Percentiles rank a stretch among this genome's conserved stretches.
These are phyloP conservation scores for Cryptosporidium parvum DNA, from an alignment of 169 alveolate genomes.

Conservation along the genomic window DNA sequence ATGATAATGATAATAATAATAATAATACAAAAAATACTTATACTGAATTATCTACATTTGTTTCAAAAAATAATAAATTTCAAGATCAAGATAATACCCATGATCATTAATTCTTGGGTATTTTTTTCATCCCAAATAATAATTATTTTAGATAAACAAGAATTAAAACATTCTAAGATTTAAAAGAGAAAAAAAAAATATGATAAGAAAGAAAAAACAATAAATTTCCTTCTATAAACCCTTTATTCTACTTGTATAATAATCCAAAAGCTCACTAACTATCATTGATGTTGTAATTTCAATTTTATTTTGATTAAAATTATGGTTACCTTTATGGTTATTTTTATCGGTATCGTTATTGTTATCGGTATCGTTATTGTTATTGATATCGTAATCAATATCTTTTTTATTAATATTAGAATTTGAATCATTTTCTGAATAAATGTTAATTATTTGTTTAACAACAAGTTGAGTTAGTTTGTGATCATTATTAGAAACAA, in stretches of 20 bases:
- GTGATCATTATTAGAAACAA: neutral
- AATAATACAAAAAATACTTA: neutral
- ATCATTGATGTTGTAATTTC: slow-evolving; percentile 30
- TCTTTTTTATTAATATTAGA: neutral
- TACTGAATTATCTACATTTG: neutral
- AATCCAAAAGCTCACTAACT: slow-evolving; percentile 29
- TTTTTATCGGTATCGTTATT: neutral
- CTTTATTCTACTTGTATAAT: slow-evolving; percentile 24
- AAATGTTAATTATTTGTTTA: slow-evolving; percentile 30
- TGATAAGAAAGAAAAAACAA: too few species aligned
- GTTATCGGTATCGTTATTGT: neutral
- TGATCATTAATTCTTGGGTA: too few species aligned
- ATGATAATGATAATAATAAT: too few species aligned
- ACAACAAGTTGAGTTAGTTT: slow-evolving; percentile 21
- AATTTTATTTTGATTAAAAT: neutral
- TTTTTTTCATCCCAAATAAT: too few species aligned
- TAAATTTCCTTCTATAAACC: neutral
- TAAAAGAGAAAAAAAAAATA: too few species aligned
- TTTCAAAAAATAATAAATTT: neutral
- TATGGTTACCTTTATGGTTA: neutral
- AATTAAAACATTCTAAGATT: slow-evolving; percentile 3
- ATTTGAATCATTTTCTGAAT: neutral
- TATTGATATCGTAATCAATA: too few species aligned
- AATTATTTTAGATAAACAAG: neutral
- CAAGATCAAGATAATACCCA: neutral